Conservation (phyloP, 1,139 yeast genomes). For the Pichia sp. region DNA sequence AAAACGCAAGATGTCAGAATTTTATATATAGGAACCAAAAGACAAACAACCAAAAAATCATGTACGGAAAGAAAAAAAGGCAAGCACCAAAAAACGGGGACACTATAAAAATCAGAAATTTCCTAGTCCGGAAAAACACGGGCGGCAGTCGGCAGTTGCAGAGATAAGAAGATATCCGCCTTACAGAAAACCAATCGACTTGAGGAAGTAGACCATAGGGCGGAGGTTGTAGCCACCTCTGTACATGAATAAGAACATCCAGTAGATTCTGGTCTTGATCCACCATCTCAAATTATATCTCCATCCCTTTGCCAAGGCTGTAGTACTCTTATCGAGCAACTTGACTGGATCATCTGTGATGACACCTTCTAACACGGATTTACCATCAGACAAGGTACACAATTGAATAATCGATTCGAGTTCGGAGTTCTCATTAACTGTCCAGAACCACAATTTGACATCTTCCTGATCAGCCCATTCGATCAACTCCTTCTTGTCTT, state of each 20-base stretch:
- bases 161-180: too few relatives aligned
- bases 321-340: constrained; percentile 9
- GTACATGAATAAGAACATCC: constrained; percentile 20
- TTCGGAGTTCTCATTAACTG: constrained; percentile 51
- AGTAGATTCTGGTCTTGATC: constrained; percentile 19
- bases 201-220: constrained; percentile 19
- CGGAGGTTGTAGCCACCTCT: constrained; percentile 25
- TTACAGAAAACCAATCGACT: constrained; percentile 25
- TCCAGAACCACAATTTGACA: constrained; percentile 74
- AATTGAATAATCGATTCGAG: constrained; percentile 15
- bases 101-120: too few relatives aligned
- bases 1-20: too few relatives aligned
- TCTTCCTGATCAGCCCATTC: constrained; percentile 36
- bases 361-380: constrained; percentile 25
- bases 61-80: too few relatives aligned
- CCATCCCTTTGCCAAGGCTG: constrained; percentile 1
- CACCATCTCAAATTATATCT: constrained; percentile 17
- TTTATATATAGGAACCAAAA: too few relatives aligned
- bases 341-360: constrained; percentile 31
- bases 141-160: too few relatives aligned
- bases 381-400: constrained; percentile 10
- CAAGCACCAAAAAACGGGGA: too few relatives aligned
- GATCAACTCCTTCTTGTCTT: constrained; percentile 37
- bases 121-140: neutral
- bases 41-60: too few relatives aligned